phyloP scores from a whole-genome alignment of 2,329 filamentous ascomycete genomes.

The Colletotrichum zoysiae region DNA sequence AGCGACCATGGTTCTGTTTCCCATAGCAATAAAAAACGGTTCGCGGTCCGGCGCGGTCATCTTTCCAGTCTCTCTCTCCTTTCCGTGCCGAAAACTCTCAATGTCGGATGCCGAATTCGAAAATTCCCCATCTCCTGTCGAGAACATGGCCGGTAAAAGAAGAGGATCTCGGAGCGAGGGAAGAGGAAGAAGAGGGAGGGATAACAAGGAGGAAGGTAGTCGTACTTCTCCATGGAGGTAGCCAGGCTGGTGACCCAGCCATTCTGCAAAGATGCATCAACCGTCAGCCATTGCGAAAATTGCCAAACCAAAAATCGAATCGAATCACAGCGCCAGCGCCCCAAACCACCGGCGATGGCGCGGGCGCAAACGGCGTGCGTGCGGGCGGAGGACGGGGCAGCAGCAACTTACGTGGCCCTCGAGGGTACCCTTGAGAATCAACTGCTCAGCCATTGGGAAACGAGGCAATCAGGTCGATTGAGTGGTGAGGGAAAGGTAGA shows the following conservation, averaged over 20 bases:
- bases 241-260: conserved; percentile 99
- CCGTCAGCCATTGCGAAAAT: conserved; percentile 39
- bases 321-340: conserved; percentile 40
- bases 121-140: conserved; percentile 11
- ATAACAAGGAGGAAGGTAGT: conserved; percentile 32
- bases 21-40: background rate
- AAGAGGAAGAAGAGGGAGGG: background rate
- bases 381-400: conserved; percentile 44
- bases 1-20: conserved; percentile 44
- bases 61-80: background rate
- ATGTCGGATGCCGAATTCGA: conserved; percentile 33
- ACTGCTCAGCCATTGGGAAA: conserved; percentile 86
- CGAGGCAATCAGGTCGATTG: conserved; percentile 57
- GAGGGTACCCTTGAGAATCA: conserved; percentile 96
- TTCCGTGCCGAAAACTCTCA: background rate
- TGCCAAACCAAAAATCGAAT: conserved; percentile 12
- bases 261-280: conserved; percentile 64
- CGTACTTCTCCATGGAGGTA: conserved; percentile 98
- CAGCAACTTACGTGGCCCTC: conserved; percentile 85
- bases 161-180: background rate
- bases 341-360: conserved; percentile 28
- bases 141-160: conserved; percentile 8
- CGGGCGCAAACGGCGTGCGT: conserved; percentile 44
- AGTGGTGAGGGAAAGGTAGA: conserved; percentile 51
- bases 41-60: background rate